Conservation (phyloP, 495 filamentous ascomycete genomes). For the Hypoxylon rickii region DNA sequence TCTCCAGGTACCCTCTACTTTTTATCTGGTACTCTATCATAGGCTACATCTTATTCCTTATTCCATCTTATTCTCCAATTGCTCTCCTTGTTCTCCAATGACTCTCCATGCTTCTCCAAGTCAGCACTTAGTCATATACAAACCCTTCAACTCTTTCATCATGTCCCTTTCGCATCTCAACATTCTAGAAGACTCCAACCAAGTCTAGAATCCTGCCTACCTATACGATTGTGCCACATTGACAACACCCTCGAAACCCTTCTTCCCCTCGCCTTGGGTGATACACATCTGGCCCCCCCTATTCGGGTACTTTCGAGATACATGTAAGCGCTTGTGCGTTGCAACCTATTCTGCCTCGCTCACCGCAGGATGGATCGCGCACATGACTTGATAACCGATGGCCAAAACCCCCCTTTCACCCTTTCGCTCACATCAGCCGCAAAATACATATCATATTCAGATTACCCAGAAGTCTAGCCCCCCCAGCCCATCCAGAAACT, state of each 20-base stretch:
- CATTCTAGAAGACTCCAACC: not conserved
- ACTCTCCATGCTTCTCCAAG: too few relatives aligned
- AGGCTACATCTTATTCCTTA: too few relatives aligned
- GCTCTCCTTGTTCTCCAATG: too few relatives aligned
- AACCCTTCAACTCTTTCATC: too few relatives aligned
- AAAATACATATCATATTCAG: slow-evolving; percentile 22
- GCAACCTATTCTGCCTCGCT: slow-evolving; percentile 25
- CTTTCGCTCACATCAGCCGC: slow-evolving; percentile 34
- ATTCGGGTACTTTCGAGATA: slow-evolving; percentile 21
- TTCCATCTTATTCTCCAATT: too few relatives aligned
- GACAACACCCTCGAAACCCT: not conserved
- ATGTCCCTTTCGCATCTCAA: too few relatives aligned
- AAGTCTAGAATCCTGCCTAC: not conserved
- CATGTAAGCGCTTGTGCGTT: slow-evolving; percentile 34
- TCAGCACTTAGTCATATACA: too few relatives aligned
- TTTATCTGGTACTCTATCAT: too few relatives aligned
- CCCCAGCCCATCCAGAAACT: slow-evolving; percentile 1
- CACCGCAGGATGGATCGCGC: slow-evolving; percentile 31
- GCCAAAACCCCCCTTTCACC: slow-evolving; percentile 28
- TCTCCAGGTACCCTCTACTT: too few relatives aligned
- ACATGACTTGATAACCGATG: slow-evolving; percentile 35
- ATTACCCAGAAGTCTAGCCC: slow-evolving; percentile 11
- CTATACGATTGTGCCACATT: not conserved
- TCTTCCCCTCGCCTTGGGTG: slow-evolving; percentile 13
- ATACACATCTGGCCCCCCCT: not conserved